Conservation (phyloP, 192 early-diverging fungal species). For the Backusella macrospora region DNA sequence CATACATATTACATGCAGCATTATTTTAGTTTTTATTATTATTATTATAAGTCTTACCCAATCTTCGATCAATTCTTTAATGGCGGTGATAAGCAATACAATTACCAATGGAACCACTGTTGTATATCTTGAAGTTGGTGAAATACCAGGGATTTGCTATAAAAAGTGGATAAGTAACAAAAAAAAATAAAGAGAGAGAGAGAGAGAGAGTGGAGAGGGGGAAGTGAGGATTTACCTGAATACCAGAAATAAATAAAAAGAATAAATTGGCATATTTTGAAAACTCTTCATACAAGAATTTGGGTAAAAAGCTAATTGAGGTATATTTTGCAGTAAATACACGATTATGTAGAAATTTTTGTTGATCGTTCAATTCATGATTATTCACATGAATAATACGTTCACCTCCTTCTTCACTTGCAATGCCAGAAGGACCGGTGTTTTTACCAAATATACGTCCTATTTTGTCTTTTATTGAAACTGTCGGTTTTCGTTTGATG, state of each 20-base stretch:
- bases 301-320: slow-evolving; percentile 85
- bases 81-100: slow-evolving; percentile 86
- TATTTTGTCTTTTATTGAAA: neutral
- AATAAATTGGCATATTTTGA: slow-evolving; percentile 98
- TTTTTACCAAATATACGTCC: neutral
- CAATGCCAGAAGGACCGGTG: neutral
- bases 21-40: neutral
- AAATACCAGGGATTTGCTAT: slow-evolving; percentile 93
- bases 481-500: neutral
- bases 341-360: slow-evolving; percentile 89
- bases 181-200: neutral
- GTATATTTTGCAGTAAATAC: slow-evolving; percentile 98
- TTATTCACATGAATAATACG: slow-evolving; percentile 94
- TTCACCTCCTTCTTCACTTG: slow-evolving; percentile 24
- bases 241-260: slow-evolving; percentile 96
- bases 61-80: slow-evolving; percentile 96
- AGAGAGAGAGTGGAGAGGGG: too few species aligned
- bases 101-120: slow-evolving; percentile 86
- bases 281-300: slow-evolving; percentile 97
- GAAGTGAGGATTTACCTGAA: slow-evolving; percentile 77
- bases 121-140: slow-evolving; percentile 89
- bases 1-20: neutral
- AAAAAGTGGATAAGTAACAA: neutral
- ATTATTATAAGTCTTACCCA: slow-evolving; percentile 44
- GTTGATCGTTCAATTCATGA: slow-evolving; percentile 69